Percentiles rank a stretch among this genome's conserved stretches.
Evolutionary conservation across 139 green algal genomes (phyloP).

Genomic region (Microglena sp.): DNA sequence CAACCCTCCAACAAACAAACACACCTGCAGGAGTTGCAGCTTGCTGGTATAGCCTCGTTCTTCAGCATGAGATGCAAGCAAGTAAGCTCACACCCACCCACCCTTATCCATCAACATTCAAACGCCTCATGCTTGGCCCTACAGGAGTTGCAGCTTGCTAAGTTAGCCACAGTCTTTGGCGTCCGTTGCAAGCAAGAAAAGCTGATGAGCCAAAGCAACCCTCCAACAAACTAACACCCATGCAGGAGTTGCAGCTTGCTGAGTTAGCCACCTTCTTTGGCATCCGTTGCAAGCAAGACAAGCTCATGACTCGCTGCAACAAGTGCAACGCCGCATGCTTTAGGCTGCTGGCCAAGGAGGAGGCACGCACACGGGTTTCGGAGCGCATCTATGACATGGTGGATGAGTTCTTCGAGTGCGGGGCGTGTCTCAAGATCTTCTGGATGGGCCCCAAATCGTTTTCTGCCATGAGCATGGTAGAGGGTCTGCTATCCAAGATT

Average conservation of each 20-base stretch:
- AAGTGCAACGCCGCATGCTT: slow-evolving; percentile 42
- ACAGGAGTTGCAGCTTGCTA: too few species aligned
- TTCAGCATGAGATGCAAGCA: too few species aligned
- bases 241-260: slow-evolving; percentile 22
- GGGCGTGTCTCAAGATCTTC: slow-evolving; percentile 24
- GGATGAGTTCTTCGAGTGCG: slow-evolving; percentile 37
- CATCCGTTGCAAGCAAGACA: slow-evolving; percentile 20
- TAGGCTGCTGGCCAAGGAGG: slow-evolving; percentile 18
- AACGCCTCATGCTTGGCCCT: too few species aligned
- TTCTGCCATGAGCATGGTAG: slow-evolving; percentile 18
- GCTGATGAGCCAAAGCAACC: too few species aligned
- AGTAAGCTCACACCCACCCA: too few species aligned
- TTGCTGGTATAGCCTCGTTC: too few species aligned
- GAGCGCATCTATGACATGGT: slow-evolving; percentile 24
- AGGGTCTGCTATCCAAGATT: slow-evolving; percentile 9
- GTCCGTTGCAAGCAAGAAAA: too few species aligned
- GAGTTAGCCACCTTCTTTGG: slow-evolving; percentile 38
- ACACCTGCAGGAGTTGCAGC: too few species aligned
- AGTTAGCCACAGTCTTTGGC: slow-evolving; percentile 37
- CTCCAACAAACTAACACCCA: too few species aligned
- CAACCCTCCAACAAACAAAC: too few species aligned
- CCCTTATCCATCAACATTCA: too few species aligned
- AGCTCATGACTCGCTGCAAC: slow-evolving; percentile 29
- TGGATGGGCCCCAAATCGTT: slow-evolving; percentile 36
- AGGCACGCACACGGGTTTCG: slow-evolving; percentile 11